phyloP scores from a whole-genome alignment of 83 land plant species.

The Picea mariana region DNA sequence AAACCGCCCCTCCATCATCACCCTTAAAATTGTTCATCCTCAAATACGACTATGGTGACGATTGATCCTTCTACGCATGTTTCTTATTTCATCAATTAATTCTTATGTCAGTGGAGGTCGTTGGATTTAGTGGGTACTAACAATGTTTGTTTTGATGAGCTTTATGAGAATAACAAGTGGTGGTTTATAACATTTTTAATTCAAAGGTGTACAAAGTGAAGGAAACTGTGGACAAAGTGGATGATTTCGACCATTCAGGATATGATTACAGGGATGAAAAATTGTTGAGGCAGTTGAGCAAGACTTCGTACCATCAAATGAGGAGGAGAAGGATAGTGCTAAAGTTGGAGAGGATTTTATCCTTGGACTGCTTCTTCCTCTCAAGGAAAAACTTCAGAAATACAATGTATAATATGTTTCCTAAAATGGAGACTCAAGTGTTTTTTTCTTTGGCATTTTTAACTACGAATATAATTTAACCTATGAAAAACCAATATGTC shows the following conservation, averaged over 20 bases:
- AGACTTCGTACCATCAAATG: constrained; percentile 18
- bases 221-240: constrained; percentile 5
- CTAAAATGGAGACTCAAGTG: no score
- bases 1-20: no score
- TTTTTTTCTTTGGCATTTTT: no score
- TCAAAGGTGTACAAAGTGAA: not conserved
- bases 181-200: not conserved
- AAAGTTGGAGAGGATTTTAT: no score
- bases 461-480: not conserved
- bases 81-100: no score
- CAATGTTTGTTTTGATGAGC: not conserved
- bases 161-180: not conserved
- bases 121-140: no score
- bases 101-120: no score
- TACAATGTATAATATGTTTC: constrained; percentile 45
- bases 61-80: no score
- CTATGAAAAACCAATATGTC: no score
- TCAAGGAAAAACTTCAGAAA: constrained; percentile 53
- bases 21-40: no score
- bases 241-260: not conserved
- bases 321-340: constrained; percentile 17
- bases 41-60: no score
- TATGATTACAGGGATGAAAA: not conserved
- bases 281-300: constrained; percentile 10
- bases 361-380: not conserved